phyloP scores from a whole-genome alignment of 371 early-diverging fungal species.

The Rhizopus stolonifer region DNA sequence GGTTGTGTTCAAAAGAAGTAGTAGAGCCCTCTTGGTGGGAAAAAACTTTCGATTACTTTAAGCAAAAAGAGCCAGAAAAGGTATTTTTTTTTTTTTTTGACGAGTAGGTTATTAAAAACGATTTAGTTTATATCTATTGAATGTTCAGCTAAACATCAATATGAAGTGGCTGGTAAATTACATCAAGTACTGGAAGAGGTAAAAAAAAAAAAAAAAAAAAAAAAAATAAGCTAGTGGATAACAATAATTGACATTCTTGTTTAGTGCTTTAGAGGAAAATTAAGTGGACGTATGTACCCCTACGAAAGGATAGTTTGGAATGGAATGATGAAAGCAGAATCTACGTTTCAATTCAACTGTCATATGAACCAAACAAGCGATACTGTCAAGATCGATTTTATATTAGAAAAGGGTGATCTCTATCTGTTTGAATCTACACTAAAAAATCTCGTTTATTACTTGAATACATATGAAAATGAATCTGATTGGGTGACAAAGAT shows the following conservation, averaged over 20 bases:
- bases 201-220: no score
- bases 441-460: constrained; percentile 11
- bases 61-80: constrained; percentile 15
- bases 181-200: constrained; percentile 30
- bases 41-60: constrained; percentile 8
- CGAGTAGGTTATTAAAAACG: no score
- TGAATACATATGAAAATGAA: constrained; percentile 23
- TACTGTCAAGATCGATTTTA: constrained; percentile 16
- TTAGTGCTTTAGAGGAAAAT: constrained; percentile 22
- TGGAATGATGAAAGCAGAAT: constrained; percentile 14
- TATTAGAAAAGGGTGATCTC: not conserved
- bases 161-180: constrained; percentile 26
- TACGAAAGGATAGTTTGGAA: constrained; percentile 15
- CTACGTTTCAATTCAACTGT: constrained; percentile 8
- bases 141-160: constrained; percentile 23
- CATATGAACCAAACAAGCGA: constrained; percentile 14
- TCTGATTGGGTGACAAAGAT: constrained; percentile 23
- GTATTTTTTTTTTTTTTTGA: no score
- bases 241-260: not conserved
- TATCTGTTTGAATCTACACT: constrained; percentile 13
- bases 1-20: constrained; percentile 14
- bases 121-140: constrained; percentile 16
- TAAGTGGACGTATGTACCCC: constrained; percentile 19
- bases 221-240: no score
- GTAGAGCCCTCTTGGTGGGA: constrained; percentile 8